Evolutionary conservation across 2,329 filamentous ascomycete genomes (phyloP).

Genomic region (Cadophora sp.): DNA sequence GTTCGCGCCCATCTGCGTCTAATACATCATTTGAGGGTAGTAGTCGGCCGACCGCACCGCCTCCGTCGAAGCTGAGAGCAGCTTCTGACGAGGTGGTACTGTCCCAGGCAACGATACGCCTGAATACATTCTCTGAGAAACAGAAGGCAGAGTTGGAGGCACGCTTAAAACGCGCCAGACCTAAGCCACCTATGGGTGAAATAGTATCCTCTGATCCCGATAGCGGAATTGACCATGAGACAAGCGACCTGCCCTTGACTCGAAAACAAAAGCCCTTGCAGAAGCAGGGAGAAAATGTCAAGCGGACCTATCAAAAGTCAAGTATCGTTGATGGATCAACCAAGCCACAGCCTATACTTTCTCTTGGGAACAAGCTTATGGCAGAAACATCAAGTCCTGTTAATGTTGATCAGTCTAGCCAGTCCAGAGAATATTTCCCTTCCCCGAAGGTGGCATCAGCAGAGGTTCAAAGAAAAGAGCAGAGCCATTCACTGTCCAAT

Average conservation of each 20-base stretch:
- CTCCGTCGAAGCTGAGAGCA: neutral
- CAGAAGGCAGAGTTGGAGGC: constrained; percentile 32
- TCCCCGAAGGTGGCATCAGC: neutral
- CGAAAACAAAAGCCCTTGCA: constrained; percentile 20
- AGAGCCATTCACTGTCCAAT: neutral
- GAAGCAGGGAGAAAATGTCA: neutral
- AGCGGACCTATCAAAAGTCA: neutral
- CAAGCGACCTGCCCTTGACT: constrained; percentile 32
- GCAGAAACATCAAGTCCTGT: neutral
- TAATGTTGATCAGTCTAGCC: neutral
- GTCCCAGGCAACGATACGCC: constrained; percentile 32
- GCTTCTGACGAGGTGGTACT: constrained; percentile 21
- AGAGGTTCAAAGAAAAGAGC: neutral
- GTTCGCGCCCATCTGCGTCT: constrained; percentile 22
- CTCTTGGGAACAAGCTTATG: neutral
- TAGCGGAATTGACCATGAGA: constrained; percentile 34
- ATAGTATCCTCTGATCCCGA: constrained; percentile 24
- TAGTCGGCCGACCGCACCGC: neutral
- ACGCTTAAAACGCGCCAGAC: constrained; percentile 25
- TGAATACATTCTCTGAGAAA: constrained; percentile 30
- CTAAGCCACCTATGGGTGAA: constrained; percentile 22
- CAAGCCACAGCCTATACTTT: no score
- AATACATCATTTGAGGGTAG: constrained; percentile 11
- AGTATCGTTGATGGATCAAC: neutral
- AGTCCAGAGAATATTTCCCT: neutral